Percentiles rank a stretch among this genome's conserved stretches.
Evolutionary conservation across 148 eudicot species (phyloP).

Genomic region (Fagopyrum homotropicum): DNA sequence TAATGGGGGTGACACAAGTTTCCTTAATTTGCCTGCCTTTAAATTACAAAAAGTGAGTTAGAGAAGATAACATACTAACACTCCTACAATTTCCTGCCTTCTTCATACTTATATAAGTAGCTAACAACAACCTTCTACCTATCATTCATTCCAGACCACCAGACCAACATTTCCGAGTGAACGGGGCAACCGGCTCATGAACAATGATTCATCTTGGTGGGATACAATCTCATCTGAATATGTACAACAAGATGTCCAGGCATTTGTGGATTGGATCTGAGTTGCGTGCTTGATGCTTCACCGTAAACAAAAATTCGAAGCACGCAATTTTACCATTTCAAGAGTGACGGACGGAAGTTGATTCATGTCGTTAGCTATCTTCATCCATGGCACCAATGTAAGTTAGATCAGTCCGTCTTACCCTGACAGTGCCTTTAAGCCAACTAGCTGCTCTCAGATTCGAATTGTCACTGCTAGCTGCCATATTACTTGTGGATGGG

Average conservation of each 20-base stretch:
- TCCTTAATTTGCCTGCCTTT: slow-evolving; percentile 1
- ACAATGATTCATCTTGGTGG: not conserved
- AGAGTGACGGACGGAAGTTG: not conserved
- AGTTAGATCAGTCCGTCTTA: slow-evolving; percentile 80
- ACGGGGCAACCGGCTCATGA: not conserved
- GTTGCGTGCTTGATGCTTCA: not conserved
- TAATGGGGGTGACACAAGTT: not conserved
- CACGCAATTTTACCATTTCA: not conserved
- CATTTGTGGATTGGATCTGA: not conserved
- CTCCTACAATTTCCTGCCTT: slow-evolving; percentile 2
- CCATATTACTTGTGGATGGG: slow-evolving; percentile 31
- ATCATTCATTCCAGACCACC: slow-evolving; percentile 8
- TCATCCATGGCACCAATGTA: slow-evolving; percentile 86
- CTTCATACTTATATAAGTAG: not conserved
- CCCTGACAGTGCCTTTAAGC: slow-evolving; percentile 89
- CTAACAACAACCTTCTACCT: slow-evolving; percentile 2
- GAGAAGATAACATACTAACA: slow-evolving; percentile 1
- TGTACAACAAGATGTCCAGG: not conserved
- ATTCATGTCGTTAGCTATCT: slow-evolving; percentile 46
- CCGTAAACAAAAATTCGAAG: not conserved
- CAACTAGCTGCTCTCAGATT: slow-evolving; percentile 72
- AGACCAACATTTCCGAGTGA: not conserved
- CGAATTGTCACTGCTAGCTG: slow-evolving; percentile 40
- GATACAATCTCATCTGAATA: not conserved
- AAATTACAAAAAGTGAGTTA: slow-evolving; percentile 7